Evolutionary conservation across 1,139 yeast species (phyloP), one percentile per base, ranked within the genome.

Genomic region (Yamadazyma mexicana): DNA sequence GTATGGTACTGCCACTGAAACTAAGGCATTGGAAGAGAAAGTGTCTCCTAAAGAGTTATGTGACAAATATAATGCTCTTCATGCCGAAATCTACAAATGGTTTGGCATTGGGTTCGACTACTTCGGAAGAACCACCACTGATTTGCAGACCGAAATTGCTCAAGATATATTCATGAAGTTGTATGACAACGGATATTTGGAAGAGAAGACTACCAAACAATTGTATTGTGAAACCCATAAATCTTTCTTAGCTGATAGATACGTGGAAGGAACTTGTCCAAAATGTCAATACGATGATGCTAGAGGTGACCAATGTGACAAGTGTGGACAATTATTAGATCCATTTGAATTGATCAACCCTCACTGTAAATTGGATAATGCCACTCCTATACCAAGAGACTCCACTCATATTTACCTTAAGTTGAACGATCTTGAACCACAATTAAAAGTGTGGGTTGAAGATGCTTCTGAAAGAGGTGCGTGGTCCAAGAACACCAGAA

Each of bases 1-100:
- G 66, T 94, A 92, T 61, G 99, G 99, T 61, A 92, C 99, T 46
- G 99, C 99, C 37, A 92, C 98, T 18, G 99, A 92, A 65, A 94
- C 98, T 27, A 92, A 92, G 66, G 98, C 98, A 9, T 71, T 92
- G 43, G 98, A 92, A 64, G 98, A 92, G 58, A 83, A 85, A 33
- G 83, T 87, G 45, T 77, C 95, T 4, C 98, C 99, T 35, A 72
- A 79, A 54, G 83, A 88, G 57, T 73, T 92, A 54, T 92, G 98
- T 73, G 88, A 86, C 62, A 92, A 92, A 62, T 92, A 87, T 66
- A 85, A 88, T 64, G 75, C 75, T 45, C 76, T 92, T 50, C 99
- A 92, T 64, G 77, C 83, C 48, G 88, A 86, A 40, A 92, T 92
- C 32, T 92, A 92, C 65, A 87, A 92, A 58, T 92, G 98, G 98